These are phyloP conservation scores for Clarireedia homoeocarpa DNA, from an alignment of 2,329 filamentous ascomycete species.

Conservation along the genomic window DNA sequence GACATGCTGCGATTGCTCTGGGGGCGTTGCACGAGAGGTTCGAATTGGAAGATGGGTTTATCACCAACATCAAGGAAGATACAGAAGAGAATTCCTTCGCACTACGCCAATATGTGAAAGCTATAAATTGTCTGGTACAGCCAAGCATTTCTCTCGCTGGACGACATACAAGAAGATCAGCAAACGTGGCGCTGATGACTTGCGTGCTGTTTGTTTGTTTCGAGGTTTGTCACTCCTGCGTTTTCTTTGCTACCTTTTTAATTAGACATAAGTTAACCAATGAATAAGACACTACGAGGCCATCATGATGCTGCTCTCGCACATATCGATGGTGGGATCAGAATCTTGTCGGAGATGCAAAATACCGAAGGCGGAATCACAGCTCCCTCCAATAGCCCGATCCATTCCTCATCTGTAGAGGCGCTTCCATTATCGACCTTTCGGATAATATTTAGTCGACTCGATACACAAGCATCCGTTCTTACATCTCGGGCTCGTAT, in stretches of 20 bases:
- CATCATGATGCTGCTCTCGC: conserved; percentile 13
- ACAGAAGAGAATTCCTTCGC: conserved; percentile 12
- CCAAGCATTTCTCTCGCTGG: conserved; percentile 13
- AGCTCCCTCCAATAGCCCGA: neutral
- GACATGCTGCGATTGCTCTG: conserved; percentile 17
- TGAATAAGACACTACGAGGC: conserved; percentile 12
- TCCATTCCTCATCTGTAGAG: neutral
- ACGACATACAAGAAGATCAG: conserved; percentile 5
- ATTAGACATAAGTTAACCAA: neutral
- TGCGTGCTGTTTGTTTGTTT: conserved; percentile 20
- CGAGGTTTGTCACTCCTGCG: conserved; percentile 11
- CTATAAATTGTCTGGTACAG: conserved; percentile 11
- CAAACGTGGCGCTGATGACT: conserved; percentile 14
- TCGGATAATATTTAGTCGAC: conserved; percentile 12
- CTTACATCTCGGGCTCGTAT: neutral
- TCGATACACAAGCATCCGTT: conserved; percentile 12
- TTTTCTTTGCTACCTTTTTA: neutral
- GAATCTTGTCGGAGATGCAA: conserved; percentile 14
- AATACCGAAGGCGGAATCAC: neutral
- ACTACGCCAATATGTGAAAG: conserved; percentile 13
- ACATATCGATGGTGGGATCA: conserved; percentile 15
- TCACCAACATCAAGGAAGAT: neutral
- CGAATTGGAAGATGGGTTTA: conserved; percentile 1
- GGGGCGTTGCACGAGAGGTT: conserved; percentile 17
- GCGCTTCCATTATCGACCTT: conserved; percentile 11